These are phyloP conservation scores for Spathaspora passalidarum DNA, from an alignment of 805 yeast species.

Conservation along the genomic window DNA sequence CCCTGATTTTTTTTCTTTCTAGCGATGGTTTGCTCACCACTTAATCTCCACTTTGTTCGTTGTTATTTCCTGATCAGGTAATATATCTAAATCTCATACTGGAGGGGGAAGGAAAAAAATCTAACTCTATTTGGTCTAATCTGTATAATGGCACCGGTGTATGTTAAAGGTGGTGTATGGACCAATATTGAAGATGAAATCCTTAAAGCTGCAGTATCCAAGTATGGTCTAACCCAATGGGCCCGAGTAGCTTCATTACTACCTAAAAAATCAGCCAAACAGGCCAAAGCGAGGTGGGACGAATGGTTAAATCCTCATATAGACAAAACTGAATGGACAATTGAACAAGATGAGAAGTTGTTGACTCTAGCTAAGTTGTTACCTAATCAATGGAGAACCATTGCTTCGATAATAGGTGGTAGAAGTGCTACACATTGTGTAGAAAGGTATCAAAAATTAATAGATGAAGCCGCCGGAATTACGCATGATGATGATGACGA, in stretches of 20 bases:
- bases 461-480: slow-evolving; percentile 48
- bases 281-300: slow-evolving; percentile 89
- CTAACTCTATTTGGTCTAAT: too few species aligned
- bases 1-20: too few species aligned
- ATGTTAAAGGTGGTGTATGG: slow-evolving; percentile 90
- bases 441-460: slow-evolving; percentile 73
- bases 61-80: too few species aligned
- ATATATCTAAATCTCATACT: neutral
- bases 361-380: slow-evolving; percentile 62
- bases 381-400: slow-evolving; percentile 94
- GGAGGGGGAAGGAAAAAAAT: too few species aligned
- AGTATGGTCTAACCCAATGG: slow-evolving; percentile 95
- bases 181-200: slow-evolving; percentile 83
- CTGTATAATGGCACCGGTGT: slow-evolving; percentile 60
- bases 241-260: slow-evolving; percentile 83
- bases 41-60: too few species aligned
- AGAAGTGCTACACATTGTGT: slow-evolving; percentile 85
- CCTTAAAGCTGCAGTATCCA: slow-evolving; percentile 84
- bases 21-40: too few species aligned
- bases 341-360: slow-evolving; percentile 72
- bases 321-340: slow-evolving; percentile 62
- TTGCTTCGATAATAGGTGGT: slow-evolving; percentile 68
- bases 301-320: slow-evolving; percentile 82
- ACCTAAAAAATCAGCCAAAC: slow-evolving; percentile 83
- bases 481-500: slow-evolving; percentile 19